These are phyloP conservation scores for Potentilla sterilis DNA, from an alignment of 306 rosid species.

Conservation along the genomic window DNA sequence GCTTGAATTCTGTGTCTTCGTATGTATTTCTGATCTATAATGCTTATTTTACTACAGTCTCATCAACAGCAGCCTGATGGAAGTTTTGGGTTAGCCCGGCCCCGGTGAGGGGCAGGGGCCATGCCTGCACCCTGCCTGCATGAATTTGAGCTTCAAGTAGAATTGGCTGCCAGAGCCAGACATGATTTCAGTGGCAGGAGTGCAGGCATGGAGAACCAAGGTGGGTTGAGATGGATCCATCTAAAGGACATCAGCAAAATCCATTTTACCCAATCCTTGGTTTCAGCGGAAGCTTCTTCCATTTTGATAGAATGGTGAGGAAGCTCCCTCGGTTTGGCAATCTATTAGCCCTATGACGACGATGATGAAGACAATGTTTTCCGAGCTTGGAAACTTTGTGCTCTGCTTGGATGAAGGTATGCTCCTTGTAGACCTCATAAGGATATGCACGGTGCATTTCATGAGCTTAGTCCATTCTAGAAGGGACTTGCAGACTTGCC, in stretches of 20 bases:
- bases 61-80: conserved; percentile 92
- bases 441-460: not conserved
- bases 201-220: conserved; percentile 88
- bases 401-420: conserved; percentile 64
- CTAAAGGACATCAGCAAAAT: conserved; percentile 19
- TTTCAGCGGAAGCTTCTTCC: conserved; percentile 49
- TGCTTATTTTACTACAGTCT: conserved; percentile 54
- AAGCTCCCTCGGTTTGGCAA: conserved; percentile 29
- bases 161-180: conserved; percentile 32
- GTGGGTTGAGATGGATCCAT: conserved; percentile 42
- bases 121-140: conserved; percentile 88
- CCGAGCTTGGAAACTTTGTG: conserved; percentile 37
- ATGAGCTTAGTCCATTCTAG: not conserved
- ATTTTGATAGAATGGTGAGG: conserved; percentile 42
- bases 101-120: conserved; percentile 99
- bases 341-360: conserved; percentile 23
- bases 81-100: conserved; percentile 99
- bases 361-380: conserved; percentile 28
- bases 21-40: not conserved
- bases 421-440: not conserved
- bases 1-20: not conserved
- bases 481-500: not conserved
- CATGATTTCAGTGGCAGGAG: conserved; percentile 58
- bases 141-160: conserved; percentile 30
- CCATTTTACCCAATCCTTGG: conserved; percentile 64